Base-by-base conservation (phyloP, 805 yeast genomes). In the Sugiyamaella chiloensis region DNA sequence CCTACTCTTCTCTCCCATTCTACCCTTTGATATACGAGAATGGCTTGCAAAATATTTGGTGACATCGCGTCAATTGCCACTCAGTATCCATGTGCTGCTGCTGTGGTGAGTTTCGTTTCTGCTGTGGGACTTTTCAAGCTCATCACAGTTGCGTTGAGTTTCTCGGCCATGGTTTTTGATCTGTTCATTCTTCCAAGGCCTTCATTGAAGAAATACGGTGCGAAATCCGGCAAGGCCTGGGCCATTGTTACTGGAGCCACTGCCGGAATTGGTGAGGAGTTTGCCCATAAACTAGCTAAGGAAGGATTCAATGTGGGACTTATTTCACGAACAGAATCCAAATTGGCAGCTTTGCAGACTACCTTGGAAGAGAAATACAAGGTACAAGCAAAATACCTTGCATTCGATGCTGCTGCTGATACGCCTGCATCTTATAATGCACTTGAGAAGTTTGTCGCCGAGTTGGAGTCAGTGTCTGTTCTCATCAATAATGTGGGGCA, bases 191-290 rank as follows among this genome's bases (percentile, higher is more conserved):
- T 54, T 21, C 70, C 84, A 27, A 88, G 91, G 26, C 46, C 52
- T 20, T 44, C 40, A 45, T 83, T 75, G 60, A 60, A 64, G 35
- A 81, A 79, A 62, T 89, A 89, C 61, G 96, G 96, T n/a, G 84
- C 91, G 23, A 72, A 73, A 8, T 67, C 69, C 43, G 85, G 84
- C 23, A n/a, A n/a, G n/a, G 73, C 78, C 34, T 93, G 96, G 91
- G 96, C 97, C n/a, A 85, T 93, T 26, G 78, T 93, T 14, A 93
- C 99, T 5, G 99, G 99, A 50, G 95, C 97, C 2, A 87, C 97
- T 41, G 98, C 93, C 64, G 99, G 99, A 29, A 85, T 93, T 61
- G 99, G 99, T 49, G 88, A 90, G 64, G 96, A 93, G 65, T 93
- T 79, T 62, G 83, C 96, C 1, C 61, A 69, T 21, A 98, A 91